A percentile compares a stretch with the other conserved stretches of the same genome.
Evolutionary conservation across 108 stramenopile genomes (phyloP).

Genomic region (Cyclotella baltica): DNA sequence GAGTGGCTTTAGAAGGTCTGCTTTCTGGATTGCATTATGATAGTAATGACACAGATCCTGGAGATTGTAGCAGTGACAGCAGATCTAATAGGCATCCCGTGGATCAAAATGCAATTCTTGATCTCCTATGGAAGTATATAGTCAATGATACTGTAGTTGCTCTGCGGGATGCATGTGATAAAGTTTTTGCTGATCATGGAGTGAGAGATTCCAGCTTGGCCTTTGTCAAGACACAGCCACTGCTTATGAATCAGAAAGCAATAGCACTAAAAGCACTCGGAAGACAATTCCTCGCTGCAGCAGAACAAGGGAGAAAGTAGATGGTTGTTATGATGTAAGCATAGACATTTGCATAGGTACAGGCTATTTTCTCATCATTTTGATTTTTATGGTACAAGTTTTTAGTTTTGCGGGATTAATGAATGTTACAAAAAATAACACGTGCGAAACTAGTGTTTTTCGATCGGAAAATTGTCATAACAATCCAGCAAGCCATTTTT

Average conservation of each 20-base stretch:
- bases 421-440: too few species aligned
- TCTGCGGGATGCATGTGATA: conserved; percentile 31
- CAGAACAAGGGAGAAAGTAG: not conserved
- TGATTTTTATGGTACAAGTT: too few species aligned
- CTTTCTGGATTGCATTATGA: conserved; percentile 9
- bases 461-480: too few species aligned
- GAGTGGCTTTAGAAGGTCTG: conserved; percentile 25
- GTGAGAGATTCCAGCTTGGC: conserved; percentile 24
- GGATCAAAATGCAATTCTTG: conserved; percentile 34
- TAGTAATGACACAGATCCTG: conserved; percentile 6
- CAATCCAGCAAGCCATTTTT: too few species aligned
- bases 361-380: too few species aligned
- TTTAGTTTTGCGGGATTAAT: too few species aligned
- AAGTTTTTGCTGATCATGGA: conserved; percentile 33
- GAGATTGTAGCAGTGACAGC: not conserved
- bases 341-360: not conserved
- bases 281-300: conserved; percentile 20
- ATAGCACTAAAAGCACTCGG: conserved; percentile 16
- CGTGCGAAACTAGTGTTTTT: too few species aligned
- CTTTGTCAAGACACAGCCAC: conserved; percentile 24
- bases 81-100: conserved; percentile 20
- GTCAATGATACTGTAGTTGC: conserved; percentile 10
- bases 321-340: not conserved
- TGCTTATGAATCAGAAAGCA: conserved; percentile 19
- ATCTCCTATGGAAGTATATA: conserved; percentile 31